A percentile compares a stretch with the other conserved stretches of the same genome.
Evolutionary conservation across 106 monocot genomes (phyloP).

Genomic region (Dioscorea alata): DNA sequence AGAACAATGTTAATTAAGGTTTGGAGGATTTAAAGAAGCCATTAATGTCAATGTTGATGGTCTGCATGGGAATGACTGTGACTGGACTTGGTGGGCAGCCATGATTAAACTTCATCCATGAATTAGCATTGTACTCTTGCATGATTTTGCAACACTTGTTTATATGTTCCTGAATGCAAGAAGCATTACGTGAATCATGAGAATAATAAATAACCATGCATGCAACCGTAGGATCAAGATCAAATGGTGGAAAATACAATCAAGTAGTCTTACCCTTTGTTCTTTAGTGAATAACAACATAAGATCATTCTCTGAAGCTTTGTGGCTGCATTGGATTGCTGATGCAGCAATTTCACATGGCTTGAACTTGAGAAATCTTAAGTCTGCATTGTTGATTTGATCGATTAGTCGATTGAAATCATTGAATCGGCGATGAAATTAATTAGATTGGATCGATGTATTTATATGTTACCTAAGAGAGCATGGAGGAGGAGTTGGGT

Average conservation of each 20-base stretch:
- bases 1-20: not conserved
- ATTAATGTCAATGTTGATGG: slow-evolving; percentile 2
- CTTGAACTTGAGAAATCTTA: slow-evolving; percentile 10
- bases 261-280: not conserved
- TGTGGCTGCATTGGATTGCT: slow-evolving; percentile 1
- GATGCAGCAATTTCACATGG: slow-evolving; percentile 10
- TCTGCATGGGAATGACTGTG: slow-evolving; percentile 8
- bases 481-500: slow-evolving; percentile 30
- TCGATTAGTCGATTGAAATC: not conserved
- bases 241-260: not conserved
- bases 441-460: too few relatives aligned
- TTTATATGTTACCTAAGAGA: slow-evolving; percentile 27
- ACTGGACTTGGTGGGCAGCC: slow-evolving; percentile 12
- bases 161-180: not conserved
- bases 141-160: slow-evolving; percentile 1
- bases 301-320: not conserved
- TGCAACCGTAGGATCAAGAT: slow-evolving; percentile 18
- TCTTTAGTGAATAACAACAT: too few relatives aligned
- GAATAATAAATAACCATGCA: not conserved
- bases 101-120: not conserved
- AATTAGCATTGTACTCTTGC: not conserved
- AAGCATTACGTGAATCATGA: not conserved
- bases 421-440: too few relatives aligned
- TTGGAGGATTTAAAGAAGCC: not conserved
- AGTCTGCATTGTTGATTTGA: slow-evolving; percentile 1